Evolutionary conservation across 345 rosid species (phyloP).

Genomic region (Populus deltoides): DNA sequence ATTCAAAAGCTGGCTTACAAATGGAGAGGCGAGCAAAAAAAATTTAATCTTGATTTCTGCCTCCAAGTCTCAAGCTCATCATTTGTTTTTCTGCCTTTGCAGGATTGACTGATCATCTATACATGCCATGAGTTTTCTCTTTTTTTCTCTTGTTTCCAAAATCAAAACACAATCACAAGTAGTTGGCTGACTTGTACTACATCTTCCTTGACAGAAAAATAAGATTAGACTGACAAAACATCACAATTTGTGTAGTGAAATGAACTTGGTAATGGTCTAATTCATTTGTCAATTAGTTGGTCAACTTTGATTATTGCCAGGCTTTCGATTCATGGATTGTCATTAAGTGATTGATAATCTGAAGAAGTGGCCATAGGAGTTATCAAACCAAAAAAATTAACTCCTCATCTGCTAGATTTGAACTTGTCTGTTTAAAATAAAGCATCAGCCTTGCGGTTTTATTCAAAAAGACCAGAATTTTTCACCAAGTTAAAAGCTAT

Average conservation of each 20-base stretch:
- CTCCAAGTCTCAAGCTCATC: not conserved
- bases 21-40: conserved; percentile 61
- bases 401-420: not conserved
- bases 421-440: not conserved
- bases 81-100: not conserved
- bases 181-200: not conserved
- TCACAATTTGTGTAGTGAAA: not conserved
- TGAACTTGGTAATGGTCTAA: not conserved
- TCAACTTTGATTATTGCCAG: not conserved
- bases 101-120: not conserved
- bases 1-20: conserved; percentile 70
- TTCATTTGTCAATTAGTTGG: not conserved
- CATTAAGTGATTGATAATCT: not conserved
- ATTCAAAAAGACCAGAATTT: not conserved
- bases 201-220: not conserved
- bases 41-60: not conserved
- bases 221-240: not conserved
- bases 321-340: not conserved
- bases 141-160: not conserved
- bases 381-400: no score
- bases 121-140: not conserved
- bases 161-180: not conserved
- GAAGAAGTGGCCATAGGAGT: not conserved
- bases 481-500: not conserved
- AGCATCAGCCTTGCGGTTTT: not conserved